These are phyloP conservation scores for Laetiporus sulphureus DNA, from an alignment of 1,284 basidiomycete genomes.

Conservation along the genomic window DNA sequence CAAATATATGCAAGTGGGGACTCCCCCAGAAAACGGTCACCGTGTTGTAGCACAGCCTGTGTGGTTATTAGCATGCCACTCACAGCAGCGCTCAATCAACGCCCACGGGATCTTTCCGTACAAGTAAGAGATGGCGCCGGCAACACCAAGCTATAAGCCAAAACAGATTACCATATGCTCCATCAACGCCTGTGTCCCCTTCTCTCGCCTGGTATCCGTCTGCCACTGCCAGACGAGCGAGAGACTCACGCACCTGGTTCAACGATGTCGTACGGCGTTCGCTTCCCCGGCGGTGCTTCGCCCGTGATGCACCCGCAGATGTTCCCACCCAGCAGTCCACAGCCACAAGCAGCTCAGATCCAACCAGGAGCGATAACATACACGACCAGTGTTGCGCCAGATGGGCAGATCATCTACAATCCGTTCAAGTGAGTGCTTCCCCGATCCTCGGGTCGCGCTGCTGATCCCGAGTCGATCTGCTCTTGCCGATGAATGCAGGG, in stretches of 20 bases:
- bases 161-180: conserved; percentile 9
- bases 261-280: conserved; percentile 13
- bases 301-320: conserved; percentile 13
- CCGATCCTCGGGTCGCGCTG: conserved; percentile 4
- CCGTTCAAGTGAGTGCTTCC: conserved; percentile 53
- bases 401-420: conserved; percentile 59
- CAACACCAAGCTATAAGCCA: conserved; percentile 1
- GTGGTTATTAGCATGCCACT: too few relatives aligned
- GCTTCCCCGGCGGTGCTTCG: conserved; percentile 16
- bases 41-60: too few relatives aligned
- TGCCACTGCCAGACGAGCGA: too few relatives aligned
- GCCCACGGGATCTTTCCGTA: conserved; percentile 19
- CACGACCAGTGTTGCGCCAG: conserved; percentile 49
- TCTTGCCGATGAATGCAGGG: conserved; percentile 32
- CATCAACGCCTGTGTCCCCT: conserved; percentile 6
- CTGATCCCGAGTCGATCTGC: neutral
- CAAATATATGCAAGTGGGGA: too few relatives aligned
- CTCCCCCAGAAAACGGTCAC: too few relatives aligned
- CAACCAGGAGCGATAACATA: conserved; percentile 61
- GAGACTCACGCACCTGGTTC: too few relatives aligned
- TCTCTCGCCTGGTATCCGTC: too few relatives aligned
- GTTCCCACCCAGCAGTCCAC: conserved; percentile 4
- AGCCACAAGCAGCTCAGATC: conserved; percentile 27
- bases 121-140: conserved; percentile 12
- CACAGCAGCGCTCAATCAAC: too few relatives aligned